Evolutionary conservation across 2,329 filamentous ascomycete species (phyloP), one percentile per base, ranked within the genome.

Genomic region (Trematosphaeria pertusa): DNA sequence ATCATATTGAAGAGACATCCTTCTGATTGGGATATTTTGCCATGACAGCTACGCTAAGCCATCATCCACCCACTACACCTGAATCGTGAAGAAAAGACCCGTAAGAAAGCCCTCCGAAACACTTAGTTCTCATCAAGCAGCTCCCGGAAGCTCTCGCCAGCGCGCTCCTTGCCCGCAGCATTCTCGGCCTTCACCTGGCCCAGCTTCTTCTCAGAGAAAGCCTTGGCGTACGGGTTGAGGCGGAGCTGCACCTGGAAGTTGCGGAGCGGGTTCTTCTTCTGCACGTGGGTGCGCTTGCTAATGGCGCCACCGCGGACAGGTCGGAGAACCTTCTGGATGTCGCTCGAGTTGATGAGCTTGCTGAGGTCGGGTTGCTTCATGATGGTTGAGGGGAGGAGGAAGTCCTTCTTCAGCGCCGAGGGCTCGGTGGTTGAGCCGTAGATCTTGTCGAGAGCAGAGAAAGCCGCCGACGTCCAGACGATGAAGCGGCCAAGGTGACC

Each of bases 251-350:
- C 88, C 85, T 97, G 94, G 87, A 91, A 96, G 89, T 99, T 99
- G 81, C 83, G 84, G 67, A 99, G 91, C 72, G 94, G 94, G 86
- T 99, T 99, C 92, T 97, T 97, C 91, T 99, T 99, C 86, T 97
- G 93, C 65, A 96, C 91, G 72, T 84, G 80, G 65, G 83, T 80
- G 74, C 94, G 90, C 87, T 97, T 97, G 79, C 91, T 95, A 73
- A 86, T 80, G 73, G 91, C 86, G 67, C 88, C 86, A 69, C 94
- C 94, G 84, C 92, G 94, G 78, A 92, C 91, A 54, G 88, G 91
- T 69, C 89, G 87, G 72, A 99, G 86, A 50, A 96, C 93, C 78
- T 87, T 89, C 87, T 99, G 94, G 78, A 97, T 88, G 83, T 99
- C 94, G 72, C 90, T 91, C 73, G 88, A 93, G 91, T 99, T 99